Evolutionary conservation across 768 basidiomycete species (phyloP), one percentile per base, ranked within the genome.

Genomic region (Stropharia rugosoannulata): DNA sequence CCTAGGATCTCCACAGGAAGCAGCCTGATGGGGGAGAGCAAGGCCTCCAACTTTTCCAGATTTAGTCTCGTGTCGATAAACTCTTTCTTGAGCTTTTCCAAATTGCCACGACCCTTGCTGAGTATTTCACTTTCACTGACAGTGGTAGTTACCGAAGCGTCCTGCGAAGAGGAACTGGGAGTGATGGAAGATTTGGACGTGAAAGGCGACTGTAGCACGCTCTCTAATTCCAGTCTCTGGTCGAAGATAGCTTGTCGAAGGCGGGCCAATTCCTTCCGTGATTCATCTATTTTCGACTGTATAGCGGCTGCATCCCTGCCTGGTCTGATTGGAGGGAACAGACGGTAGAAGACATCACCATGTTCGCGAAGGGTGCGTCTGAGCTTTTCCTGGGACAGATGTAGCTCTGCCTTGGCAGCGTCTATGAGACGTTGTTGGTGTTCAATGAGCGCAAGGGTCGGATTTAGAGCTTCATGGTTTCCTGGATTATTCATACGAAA

Each of bases 21-120:
- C 18, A 62, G 53, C 6, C 66, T 62, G 41, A 67, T 65, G 47
- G 67, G 64, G 9, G 67, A 68, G 4, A 67, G 51, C 11, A 62
- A 38, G 29, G 58, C 45, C 12, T 50, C 42, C 37, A 45, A 6
- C 19, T 55, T 51, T 4, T 59, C 49, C 27, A 52, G 39, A 44
- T 43, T 42, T 9, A 44, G 38, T 8, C 51, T 41, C 15, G 41
- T 44, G 11, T 52, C 51, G 16, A 40, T 35, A 36, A 52, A 52
- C 35, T 52, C 51, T 15, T 52, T 32, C 16, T 52, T 52, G 27
- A 52, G 51, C 12, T 32, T 37, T 11, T n/a, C 22, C 42, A 52
- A 13, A 16, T 52, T 52, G 15, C 44, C 37, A 16, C 51, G 51
- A 13, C 51, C 42, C 18, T 52, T 42, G n/a, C 12, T 12, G 6